These are phyloP conservation scores for Patellaria atrata DNA, from an alignment of 495 filamentous ascomycete genomes.

Conservation along the genomic window DNA sequence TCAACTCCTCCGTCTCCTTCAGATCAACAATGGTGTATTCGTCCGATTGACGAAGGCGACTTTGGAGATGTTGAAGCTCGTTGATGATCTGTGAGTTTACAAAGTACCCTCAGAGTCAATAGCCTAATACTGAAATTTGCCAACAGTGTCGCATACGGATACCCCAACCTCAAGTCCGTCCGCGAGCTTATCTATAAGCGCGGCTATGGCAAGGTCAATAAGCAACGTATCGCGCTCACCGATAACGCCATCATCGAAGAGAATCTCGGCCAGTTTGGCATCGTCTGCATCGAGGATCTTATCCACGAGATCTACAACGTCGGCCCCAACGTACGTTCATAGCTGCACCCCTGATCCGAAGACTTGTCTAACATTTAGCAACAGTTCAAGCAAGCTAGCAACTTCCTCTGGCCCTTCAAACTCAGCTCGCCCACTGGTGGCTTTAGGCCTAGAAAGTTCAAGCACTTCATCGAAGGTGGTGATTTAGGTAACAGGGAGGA, in stretches of 20 bases:
- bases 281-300: conserved; percentile 98
- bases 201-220: conserved; percentile 93
- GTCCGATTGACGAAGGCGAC: conserved; percentile 96
- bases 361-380: conserved; percentile 5
- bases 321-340: conserved; percentile 57
- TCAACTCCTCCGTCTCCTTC: conserved; percentile 94
- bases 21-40: conserved; percentile 99
- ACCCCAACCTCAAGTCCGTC: conserved; percentile 96
- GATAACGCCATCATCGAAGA: conserved; percentile 97
- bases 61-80: conserved; percentile 78
- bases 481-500: conserved; percentile 97
- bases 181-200: conserved; percentile 98
- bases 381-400: conserved; percentile 94
- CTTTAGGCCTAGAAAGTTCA: conserved; percentile 93
- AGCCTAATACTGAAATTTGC: no score
- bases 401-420: conserved; percentile 99
- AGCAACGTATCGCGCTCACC: conserved; percentile 88
- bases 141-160: conserved; percentile 97
- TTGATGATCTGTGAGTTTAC: no score
- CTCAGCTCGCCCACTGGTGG: conserved; percentile 92
- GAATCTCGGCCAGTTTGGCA: conserved; percentile 91
- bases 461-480: conserved; percentile 98
- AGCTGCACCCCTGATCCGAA: background rate
- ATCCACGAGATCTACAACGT: conserved; percentile 99
- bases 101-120: no score